Base-by-base conservation (phyloP, 2,329 filamentous ascomycete species). In the Sporothrix protearum region DNA sequence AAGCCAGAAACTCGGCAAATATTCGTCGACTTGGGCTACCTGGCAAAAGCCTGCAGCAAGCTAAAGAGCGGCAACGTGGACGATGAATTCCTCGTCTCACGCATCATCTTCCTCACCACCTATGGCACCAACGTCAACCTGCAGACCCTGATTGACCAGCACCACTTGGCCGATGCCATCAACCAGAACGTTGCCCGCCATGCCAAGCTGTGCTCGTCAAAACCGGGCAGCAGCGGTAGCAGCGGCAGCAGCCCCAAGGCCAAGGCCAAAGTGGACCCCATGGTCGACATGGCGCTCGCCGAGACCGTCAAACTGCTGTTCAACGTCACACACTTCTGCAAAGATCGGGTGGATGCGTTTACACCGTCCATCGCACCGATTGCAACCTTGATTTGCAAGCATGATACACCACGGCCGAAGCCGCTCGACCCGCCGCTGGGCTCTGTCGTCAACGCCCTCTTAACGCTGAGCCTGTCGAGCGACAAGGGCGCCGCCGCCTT, bases 251-350 rank as follows among this genome's bases (percentile, higher is more conserved):
- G 45, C 28, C 39, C 28, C 59, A 57, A 71, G 80, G 61, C 74
- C 78, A 30, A 78, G 76, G 12, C 61, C 25, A 71, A 63, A 51
- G 75, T 75, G 14, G 82, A 87, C 55, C 86, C 87, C 0, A 92
- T 94, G 85, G 89, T 91, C 74, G 89, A 91, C 72, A 89, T 95
- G 88, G 93, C 94, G 0, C 84, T 98, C 49, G 85, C 85, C 9
- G 95, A 98, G 80, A 95, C 92, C 0, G 83, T 96, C 67, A 97
- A 97, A 78, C 85, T 98, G 53, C 82, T 97, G 68, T 98, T 96
- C 84, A 97, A 97, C 80, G 85, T 97, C 69, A 92, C 91, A 1
- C 90, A 94, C 76, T 89, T 90, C 77, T 91, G 90, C 75, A 88
- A 89, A 3, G 85, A 89, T 55, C 84, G 90, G 33, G 81, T 82